These are phyloP conservation scores for Emericellopsis cladophorae DNA, from an alignment of 2,329 filamentous ascomycete species.

Conservation along the genomic window DNA sequence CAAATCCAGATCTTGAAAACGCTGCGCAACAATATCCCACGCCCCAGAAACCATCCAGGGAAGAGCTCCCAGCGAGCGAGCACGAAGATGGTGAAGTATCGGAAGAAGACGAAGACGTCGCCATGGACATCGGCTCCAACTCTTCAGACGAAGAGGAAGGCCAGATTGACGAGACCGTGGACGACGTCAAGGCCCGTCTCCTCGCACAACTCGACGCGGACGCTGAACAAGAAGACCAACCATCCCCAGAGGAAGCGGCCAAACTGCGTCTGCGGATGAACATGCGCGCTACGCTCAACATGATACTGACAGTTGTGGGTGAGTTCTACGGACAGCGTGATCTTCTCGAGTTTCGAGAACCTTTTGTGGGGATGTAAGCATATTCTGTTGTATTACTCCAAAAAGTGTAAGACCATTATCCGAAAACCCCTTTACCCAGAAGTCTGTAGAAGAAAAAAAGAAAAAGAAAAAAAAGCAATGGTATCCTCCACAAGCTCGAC, in stretches of 20 bases:
- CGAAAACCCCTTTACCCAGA: background rate
- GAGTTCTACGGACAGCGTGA: slow-evolving; percentile 87
- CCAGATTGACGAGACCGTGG: slow-evolving; percentile 22
- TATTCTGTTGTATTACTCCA: background rate
- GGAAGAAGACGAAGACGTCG: slow-evolving; percentile 17
- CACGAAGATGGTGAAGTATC: slow-evolving; percentile 3
- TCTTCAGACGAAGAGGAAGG: slow-evolving; percentile 20
- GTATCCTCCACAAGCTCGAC: slow-evolving; percentile 1
- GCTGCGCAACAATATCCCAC: background rate
- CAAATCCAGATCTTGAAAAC: background rate
- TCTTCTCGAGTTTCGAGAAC: slow-evolving; percentile 61
- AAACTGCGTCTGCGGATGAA: slow-evolving; percentile 28
- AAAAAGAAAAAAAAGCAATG: background rate
- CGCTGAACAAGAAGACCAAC: slow-evolving; percentile 10
- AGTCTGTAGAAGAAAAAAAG: too few relatives aligned
- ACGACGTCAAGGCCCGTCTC: slow-evolving; percentile 33
- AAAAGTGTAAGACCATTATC: background rate
- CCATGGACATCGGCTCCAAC: slow-evolving; percentile 28
- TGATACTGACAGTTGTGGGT: slow-evolving; percentile 79
- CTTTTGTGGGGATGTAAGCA: slow-evolving; percentile 33
- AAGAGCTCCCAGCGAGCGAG: slow-evolving; percentile 2
- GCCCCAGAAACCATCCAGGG: background rate
- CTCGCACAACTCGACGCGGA: slow-evolving; percentile 27
- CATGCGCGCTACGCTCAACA: slow-evolving; percentile 67
- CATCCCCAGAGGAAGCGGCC: slow-evolving; percentile 13